Evolutionary conservation across 2,329 filamentous ascomycete genomes (phyloP), one percentile per base, ranked within the genome.

Genomic region (Fusarium sp.): DNA sequence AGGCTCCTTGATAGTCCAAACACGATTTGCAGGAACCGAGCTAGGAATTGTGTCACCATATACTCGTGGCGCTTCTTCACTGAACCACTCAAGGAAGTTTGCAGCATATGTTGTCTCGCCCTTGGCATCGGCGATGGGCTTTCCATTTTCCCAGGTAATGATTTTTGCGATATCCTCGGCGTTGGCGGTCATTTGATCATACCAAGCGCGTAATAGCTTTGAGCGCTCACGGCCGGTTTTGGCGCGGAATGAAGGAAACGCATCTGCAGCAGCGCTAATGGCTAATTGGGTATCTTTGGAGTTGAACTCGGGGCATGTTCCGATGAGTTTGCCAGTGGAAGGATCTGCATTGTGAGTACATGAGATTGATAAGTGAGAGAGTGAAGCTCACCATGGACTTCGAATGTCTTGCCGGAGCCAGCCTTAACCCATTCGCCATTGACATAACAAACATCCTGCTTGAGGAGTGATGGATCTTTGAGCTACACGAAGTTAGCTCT

Each of bases 391-490:
- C 91, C 92, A 72, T 89, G 87, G 67, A 98, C 93, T 80, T 96
- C 91, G 81, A 98, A 99, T 49, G 94, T 97, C 88, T 97, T 91
- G 79, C 94, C 94, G 2, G 94, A 97, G 78, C 90, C 89, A 75
- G 95, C 93, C 76, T 88, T 87, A 70, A 97, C 89, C 93, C 95
- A 99, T 88, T 97, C 89, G 78, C 96, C 96, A 80, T 99, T 95
- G 79, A 98, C 91, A 80, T 95, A 98, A 78, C 90, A 89, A 66
- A 90, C 88, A 80, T 95, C 89, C 75, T 92, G 90, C 85, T 97
- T 98, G 78, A 98, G 89, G 67, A 99, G 88, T 29, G 92, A 93
- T 39, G 89, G 89, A 76, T 95, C 93, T 79, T 91, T 93, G 78
- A 95, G 89, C 91, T 94, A 55, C 10, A 25, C 2, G 4, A 5